phyloP scores from a whole-genome alignment of 1,284 basidiomycete genomes.

The Spongiforma sp. region DNA sequence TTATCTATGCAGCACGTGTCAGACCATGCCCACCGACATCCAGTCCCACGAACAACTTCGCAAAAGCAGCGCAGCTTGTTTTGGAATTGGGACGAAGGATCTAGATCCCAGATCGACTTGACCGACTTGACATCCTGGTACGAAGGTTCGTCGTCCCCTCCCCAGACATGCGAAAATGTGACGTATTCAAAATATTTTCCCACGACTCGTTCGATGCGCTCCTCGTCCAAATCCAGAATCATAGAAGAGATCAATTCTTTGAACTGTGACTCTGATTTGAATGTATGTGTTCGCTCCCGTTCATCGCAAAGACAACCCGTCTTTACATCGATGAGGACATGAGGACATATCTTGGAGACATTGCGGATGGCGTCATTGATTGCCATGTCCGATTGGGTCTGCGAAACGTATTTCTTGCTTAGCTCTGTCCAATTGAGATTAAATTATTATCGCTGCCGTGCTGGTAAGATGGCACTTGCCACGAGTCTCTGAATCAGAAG shows the following conservation, averaged over 20 bases:
- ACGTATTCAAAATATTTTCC: slow-evolving; percentile 8
- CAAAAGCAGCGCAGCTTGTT: not conserved
- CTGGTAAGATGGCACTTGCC: not conserved
- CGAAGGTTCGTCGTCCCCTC: not conserved
- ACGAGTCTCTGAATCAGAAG: not conserved
- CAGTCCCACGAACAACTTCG: not conserved
- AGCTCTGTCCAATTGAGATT: not conserved
- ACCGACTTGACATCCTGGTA: not conserved
- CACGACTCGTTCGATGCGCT: slow-evolving; percentile 1
- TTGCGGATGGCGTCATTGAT: not conserved
- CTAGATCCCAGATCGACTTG: not conserved
- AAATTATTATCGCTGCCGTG: not conserved
- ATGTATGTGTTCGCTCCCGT: not conserved
- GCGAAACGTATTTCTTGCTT: not conserved
- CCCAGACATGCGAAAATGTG: slow-evolving; percentile 7
- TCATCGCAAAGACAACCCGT: slow-evolving; percentile 4
- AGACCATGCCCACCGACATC: slow-evolving; percentile 4
- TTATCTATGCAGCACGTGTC: slow-evolving; percentile 10
- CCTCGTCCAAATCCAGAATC: not conserved
- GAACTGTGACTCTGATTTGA: not conserved
- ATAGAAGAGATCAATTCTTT: slow-evolving; percentile 3
- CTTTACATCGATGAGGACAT: slow-evolving; percentile 11
- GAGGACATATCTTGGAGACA: not conserved
- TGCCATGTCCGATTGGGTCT: not conserved
- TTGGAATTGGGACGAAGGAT: not conserved